phyloP scores from a whole-genome alignment of 2,329 filamentous ascomycete species.

The Cytospora piceae region DNA sequence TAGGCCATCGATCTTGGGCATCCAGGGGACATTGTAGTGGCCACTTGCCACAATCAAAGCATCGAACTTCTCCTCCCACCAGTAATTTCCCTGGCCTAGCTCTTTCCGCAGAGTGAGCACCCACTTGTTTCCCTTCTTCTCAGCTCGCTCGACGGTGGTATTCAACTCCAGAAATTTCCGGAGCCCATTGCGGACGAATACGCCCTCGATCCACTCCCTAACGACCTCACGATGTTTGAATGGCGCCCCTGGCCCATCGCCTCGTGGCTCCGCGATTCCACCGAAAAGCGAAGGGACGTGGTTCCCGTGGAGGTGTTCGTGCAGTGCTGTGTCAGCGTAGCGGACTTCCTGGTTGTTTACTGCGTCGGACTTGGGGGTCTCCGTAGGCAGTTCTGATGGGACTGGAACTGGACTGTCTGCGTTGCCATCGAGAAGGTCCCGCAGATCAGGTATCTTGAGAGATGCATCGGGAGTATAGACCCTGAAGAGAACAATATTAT shows the following conservation, averaged over 20 bases:
- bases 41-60: conserved; percentile 47
- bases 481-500: background rate
- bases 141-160: conserved; percentile 60
- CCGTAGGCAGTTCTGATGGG: conserved; percentile 1
- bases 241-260: conserved; percentile 44
- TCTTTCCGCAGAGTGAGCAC: conserved; percentile 36
- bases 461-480: background rate
- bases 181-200: conserved; percentile 35
- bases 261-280: background rate
- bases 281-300: conserved; percentile 45
- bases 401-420: background rate
- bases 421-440: background rate
- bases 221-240: conserved; percentile 8
- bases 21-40: conserved; percentile 45
- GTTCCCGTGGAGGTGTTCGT: conserved; percentile 62
- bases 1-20: conserved; percentile 48
- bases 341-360: conserved; percentile 45
- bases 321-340: conserved; percentile 57
- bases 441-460: conserved; percentile 4
- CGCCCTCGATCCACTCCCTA: conserved; percentile 28
- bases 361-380: conserved; percentile 1
- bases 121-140: conserved; percentile 31
- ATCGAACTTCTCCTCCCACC: conserved; percentile 46
- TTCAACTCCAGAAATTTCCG: conserved; percentile 53
- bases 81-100: conserved; percentile 34